These are phyloP conservation scores for Clitopilus passeckerianus DNA, from an alignment of 768 basidiomycete genomes.

Conservation along the genomic window DNA sequence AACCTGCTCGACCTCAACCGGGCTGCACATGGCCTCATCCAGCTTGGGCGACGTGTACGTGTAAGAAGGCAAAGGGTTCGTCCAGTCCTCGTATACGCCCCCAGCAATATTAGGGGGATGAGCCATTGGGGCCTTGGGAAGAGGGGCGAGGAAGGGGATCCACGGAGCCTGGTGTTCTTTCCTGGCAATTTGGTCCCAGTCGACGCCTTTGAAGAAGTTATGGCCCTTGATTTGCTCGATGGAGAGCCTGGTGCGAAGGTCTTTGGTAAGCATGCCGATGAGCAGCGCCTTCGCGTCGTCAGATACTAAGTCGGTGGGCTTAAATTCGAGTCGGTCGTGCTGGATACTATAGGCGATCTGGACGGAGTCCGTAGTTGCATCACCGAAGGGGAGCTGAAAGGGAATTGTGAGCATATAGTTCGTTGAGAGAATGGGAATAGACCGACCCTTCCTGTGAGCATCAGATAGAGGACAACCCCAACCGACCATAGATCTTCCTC, in stretches of 20 bases:
- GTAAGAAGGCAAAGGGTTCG: neutral
- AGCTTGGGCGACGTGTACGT: neutral
- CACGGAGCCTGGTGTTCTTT: constrained; percentile 5
- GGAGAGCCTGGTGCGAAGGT: neutral
- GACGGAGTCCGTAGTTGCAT: neutral
- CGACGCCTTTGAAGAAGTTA: constrained; percentile 2
- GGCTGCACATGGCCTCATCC: neutral
- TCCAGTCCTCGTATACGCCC: neutral
- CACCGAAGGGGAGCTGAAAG: neutral
- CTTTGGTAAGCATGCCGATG: neutral
- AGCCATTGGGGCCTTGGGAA: constrained; percentile 1
- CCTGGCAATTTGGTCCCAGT: constrained; percentile 6
- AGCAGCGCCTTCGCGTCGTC: neutral
- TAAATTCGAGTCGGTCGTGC: neutral
- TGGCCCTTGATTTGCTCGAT: constrained; percentile 4
- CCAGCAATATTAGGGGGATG: neutral
- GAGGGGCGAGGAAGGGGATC: constrained; percentile 6
- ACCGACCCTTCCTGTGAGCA: constrained; percentile 3
- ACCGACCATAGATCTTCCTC: neutral
- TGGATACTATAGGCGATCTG: neutral
- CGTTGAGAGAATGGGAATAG: neutral
- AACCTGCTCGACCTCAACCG: neutral
- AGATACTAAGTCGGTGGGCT: neutral
- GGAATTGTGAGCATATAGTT: neutral
- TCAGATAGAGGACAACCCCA: neutral